phyloP scores from a whole-genome alignment of 768 basidiomycete species.

The Hysterangium stoloniferum region DNA sequence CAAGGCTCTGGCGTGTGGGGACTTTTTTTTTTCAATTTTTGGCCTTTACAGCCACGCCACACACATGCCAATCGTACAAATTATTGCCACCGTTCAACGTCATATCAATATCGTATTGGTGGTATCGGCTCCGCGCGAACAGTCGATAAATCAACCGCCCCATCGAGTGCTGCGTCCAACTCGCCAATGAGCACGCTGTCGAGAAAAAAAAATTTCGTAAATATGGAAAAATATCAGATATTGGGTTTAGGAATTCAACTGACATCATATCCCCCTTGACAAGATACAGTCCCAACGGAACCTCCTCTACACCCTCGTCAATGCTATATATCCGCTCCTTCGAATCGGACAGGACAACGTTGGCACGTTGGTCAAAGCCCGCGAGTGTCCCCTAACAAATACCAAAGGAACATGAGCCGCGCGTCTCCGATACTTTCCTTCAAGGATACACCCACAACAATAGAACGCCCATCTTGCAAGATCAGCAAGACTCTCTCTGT shows the following conservation, averaged over 20 bases:
- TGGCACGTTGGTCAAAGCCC: slow-evolving; percentile 93
- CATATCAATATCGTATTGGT: slow-evolving; percentile 66
- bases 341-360: slow-evolving; percentile 89
- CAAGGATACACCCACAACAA: slow-evolving; percentile 56
- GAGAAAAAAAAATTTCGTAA: slow-evolving; percentile 14
- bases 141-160: slow-evolving; percentile 60
- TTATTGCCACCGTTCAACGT: too few relatives aligned
- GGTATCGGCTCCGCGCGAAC: slow-evolving; percentile 86
- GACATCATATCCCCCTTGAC: slow-evolving; percentile 99
- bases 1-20: too few relatives aligned
- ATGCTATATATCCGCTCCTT: slow-evolving; percentile 88
- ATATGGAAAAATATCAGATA: background rate
- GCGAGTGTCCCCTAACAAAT: slow-evolving; percentile 88
- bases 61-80: too few relatives aligned
- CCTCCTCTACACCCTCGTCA: slow-evolving; percentile 91
- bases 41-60: too few relatives aligned
- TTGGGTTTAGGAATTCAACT: slow-evolving; percentile 30
- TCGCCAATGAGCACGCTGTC: slow-evolving; percentile 72
- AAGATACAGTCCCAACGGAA: slow-evolving; percentile 89
- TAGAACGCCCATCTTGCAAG: slow-evolving; percentile 92
- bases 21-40: too few relatives aligned
- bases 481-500: slow-evolving; percentile 86
- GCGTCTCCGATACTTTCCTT: background rate
- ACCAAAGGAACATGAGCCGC: background rate
- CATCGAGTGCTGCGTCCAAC: slow-evolving; percentile 76